Conservation (phyloP, 2,329 filamentous ascomycete species). For the Aciculosporium take region DNA sequence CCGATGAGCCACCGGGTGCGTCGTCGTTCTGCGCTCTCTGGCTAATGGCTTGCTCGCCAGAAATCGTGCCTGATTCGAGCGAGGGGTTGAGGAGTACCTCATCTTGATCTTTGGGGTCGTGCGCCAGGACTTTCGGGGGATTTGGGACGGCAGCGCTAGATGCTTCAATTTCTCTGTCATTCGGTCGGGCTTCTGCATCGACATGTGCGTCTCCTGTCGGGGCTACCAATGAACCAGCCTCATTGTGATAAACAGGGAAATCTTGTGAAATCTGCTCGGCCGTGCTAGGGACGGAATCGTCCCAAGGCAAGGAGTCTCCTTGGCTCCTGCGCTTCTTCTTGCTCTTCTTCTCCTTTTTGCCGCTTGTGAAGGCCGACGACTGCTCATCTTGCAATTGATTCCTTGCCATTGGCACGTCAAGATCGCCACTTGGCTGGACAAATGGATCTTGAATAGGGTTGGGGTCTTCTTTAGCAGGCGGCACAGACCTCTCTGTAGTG, state of each 20-base stretch:
- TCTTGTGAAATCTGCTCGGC: not conserved
- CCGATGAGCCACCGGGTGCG: not conserved
- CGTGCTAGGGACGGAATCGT: not conserved
- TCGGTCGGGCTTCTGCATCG: not conserved
- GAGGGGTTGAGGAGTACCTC: not conserved
- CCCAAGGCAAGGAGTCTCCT: conserved; percentile 3
- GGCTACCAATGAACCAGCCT: not conserved
- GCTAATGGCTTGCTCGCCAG: not conserved
- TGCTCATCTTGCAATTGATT: conserved; percentile 7
- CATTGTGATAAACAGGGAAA: not conserved
- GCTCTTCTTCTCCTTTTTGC: conserved; percentile 12
- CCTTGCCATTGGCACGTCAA: not conserved
- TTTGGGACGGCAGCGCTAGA: not conserved
- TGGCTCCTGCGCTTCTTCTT: conserved; percentile 8
- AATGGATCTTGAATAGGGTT: not conserved
- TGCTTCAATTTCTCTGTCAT: not conserved
- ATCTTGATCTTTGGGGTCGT: not conserved
- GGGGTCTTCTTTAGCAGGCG: not conserved
- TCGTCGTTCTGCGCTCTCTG: not conserved
- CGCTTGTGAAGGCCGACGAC: conserved; percentile 3
- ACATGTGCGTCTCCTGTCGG: not conserved
- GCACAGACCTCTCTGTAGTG: conserved; percentile 1
- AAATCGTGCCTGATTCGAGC: not conserved
- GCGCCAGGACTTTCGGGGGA: not conserved
- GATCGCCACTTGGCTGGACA: conserved; percentile 1